Evolutionary conservation across 345 rosid genomes (phyloP), one percentile per base, ranked within the genome.

Genomic region (Populus tremula): DNA sequence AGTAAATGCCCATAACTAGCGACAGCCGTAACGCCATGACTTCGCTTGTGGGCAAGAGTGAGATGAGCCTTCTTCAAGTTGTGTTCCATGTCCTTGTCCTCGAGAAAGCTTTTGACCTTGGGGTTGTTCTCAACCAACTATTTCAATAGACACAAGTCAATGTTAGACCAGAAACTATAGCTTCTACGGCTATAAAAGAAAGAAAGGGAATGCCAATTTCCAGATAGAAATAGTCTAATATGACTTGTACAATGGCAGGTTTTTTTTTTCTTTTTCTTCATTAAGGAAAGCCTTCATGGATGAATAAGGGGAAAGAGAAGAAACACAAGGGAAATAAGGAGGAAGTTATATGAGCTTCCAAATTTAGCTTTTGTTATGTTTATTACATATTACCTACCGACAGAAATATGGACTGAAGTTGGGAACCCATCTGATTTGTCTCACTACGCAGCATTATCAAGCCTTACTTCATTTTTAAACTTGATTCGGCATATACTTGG

Each of bases 11-110:
- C 92, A 39, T 89, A 92, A 68, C 83, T 81, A 54, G 99, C 99
- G 36, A 96, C 88, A 10, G 94, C 89, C 39, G 93, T 78, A 50
- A 93, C 97, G 5, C 98, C 98, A 2, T 92, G 98, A 82, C 97
- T 88, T 84, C 88, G 89, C 87, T 92, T 96, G 87, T 96, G 99
- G 47, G 98, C 97, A 65, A 96, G 98, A 25, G 98, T 93, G 43
- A 92, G 87, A 69, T 93, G 99, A 79, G 94, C 92, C 77, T 79
- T 39, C 80, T 74, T 73, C 39, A 91, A 92, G 79, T 76, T 81
- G 73, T 77, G 81, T 67, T 82, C 86, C 72, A 90, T 73, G 76
- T 84, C 76, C 71, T 91, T 90, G 80, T 88, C 86, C 84, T 85
- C 75, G 66, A 92, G 86, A 78, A 91, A 90, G 70, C 81, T 87